These are phyloP conservation scores for Daldinia concentrica DNA, from an alignment of 495 filamentous ascomycete genomes.

Conservation along the genomic window DNA sequence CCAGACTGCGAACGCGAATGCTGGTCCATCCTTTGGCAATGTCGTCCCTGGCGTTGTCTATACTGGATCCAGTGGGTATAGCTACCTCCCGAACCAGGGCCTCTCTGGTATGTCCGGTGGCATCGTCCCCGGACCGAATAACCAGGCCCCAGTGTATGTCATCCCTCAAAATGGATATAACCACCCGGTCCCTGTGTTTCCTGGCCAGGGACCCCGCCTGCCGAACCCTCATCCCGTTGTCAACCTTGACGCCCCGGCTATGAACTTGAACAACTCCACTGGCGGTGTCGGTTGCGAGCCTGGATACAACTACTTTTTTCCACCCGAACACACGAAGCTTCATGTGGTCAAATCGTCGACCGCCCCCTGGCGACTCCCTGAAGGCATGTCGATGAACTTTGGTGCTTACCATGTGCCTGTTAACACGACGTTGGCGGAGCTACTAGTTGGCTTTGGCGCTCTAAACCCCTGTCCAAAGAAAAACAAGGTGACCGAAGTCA, in stretches of 20 bases:
- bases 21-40: background rate
- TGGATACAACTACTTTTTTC: constrained; percentile 63
- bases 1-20: constrained; percentile 4
- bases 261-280: constrained; percentile 65
- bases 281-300: constrained; percentile 64
- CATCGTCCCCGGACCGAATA: constrained; percentile 21
- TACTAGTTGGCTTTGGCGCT: constrained; percentile 59
- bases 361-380: constrained; percentile 55
- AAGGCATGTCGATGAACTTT: constrained; percentile 44
- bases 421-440: constrained; percentile 53
- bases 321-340: constrained; percentile 57
- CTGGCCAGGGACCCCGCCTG: constrained; percentile 37
- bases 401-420: constrained; percentile 53
- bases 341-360: constrained; percentile 53
- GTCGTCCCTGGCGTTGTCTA: constrained; percentile 1
- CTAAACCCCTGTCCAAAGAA: constrained; percentile 49
- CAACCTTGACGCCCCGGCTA: constrained; percentile 60
- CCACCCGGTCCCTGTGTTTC: constrained; percentile 36
- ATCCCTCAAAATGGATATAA: constrained; percentile 29
- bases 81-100: background rate
- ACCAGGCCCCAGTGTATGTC: constrained; percentile 26
- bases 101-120: background rate
- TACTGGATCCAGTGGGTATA: background rate
- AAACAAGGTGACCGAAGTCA: constrained; percentile 57
- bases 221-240: constrained; percentile 49